Percentiles rank a stretch among this genome's conserved stretches.
These are phyloP conservation scores for Dorcoceras hygrometricum DNA, from an alignment of 257 asterid genomes.

Conservation along the genomic window DNA sequence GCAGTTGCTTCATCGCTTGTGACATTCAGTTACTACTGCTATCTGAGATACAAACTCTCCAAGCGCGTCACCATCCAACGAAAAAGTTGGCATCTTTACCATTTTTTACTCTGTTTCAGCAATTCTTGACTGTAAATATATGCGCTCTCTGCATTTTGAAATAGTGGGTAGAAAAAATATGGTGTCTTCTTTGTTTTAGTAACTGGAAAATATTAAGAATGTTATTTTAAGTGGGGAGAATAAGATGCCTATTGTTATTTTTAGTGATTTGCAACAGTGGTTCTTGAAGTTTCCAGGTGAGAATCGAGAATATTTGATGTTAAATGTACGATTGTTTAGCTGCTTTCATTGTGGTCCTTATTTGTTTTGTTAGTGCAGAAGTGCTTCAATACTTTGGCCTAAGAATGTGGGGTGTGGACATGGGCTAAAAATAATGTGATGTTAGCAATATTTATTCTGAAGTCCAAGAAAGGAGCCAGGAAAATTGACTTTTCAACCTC, in stretches of 20 bases:
- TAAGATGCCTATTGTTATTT: background rate
- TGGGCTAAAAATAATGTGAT: slow-evolving; percentile 1
- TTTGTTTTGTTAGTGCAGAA: too few relatives aligned
- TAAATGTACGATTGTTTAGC: background rate
- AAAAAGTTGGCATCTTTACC: slow-evolving; percentile 38
- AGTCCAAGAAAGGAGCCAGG: slow-evolving; percentile 14
- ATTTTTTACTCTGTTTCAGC: background rate
- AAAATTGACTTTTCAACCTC: background rate
- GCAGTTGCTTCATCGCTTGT: slow-evolving; percentile 60
- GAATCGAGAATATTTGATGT: background rate
- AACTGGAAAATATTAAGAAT: slow-evolving; percentile 9
- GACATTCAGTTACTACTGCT: slow-evolving; percentile 70
- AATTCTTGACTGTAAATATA: background rate
- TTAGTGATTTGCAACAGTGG: background rate
- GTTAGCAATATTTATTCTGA: background rate
- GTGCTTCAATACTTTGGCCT: slow-evolving; percentile 1
- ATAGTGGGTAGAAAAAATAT: slow-evolving; percentile 19
- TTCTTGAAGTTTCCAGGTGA: slow-evolving; percentile 24
- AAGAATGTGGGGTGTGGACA: slow-evolving; percentile 17
- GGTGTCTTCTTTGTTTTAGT: slow-evolving; percentile 11
- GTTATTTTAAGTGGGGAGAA: background rate
- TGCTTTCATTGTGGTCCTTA: slow-evolving; percentile 31
- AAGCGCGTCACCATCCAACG: slow-evolving; percentile 41
- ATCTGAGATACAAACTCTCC: slow-evolving; percentile 64
- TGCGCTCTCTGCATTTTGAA: background rate